Evolutionary conservation across 805 yeast species (phyloP).

Genomic region (Starmerella roubikii): DNA sequence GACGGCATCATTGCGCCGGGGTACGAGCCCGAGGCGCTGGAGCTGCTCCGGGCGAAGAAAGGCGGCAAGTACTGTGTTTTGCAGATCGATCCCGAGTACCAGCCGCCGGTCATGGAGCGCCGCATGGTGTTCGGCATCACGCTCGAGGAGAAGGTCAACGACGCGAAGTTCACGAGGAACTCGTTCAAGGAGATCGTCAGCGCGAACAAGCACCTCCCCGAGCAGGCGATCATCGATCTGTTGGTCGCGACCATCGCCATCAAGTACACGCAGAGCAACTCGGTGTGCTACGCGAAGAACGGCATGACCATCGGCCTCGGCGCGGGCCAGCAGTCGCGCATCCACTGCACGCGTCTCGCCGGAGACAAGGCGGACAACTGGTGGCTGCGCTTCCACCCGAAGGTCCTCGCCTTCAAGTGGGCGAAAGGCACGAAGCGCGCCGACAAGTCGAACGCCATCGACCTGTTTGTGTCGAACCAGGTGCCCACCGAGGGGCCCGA

Average conservation of each 20-base stretch:
- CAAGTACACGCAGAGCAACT: slow-evolving; percentile 96
- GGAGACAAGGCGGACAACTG: slow-evolving; percentile 99
- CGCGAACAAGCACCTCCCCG: slow-evolving; percentile 69
- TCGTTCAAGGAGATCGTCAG: slow-evolving; percentile 88
- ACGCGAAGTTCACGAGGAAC: slow-evolving; percentile 82
- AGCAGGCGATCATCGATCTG: slow-evolving; percentile 84
- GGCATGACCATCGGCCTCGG: slow-evolving; percentile 99
- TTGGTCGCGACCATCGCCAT: slow-evolving; percentile 95
- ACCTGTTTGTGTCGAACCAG: slow-evolving; percentile 80
- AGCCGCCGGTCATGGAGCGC: slow-evolving; percentile 68
- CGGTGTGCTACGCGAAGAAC: slow-evolving; percentile 94
- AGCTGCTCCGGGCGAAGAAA: slow-evolving; percentile 78
- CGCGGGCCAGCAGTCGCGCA: slow-evolving; percentile 99
- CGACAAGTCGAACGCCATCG: slow-evolving; percentile 96
- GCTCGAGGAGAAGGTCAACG: slow-evolving; percentile 93
- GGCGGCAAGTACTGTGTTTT: slow-evolving; percentile 93
- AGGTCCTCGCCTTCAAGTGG: slow-evolving; percentile 86
- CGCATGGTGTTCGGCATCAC: slow-evolving; percentile 95
- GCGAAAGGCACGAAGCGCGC: slow-evolving; percentile 97
- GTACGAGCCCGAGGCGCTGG: slow-evolving; percentile 82
- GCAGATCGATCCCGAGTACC: slow-evolving; percentile 89
- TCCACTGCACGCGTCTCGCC: slow-evolving; percentile 97
- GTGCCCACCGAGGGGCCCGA: slow-evolving; percentile 88
- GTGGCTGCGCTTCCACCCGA: slow-evolving; percentile 99
- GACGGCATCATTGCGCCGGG: slow-evolving; percentile 99